Evolutionary conservation across 768 basidiomycete genomes (phyloP).

Genomic region (Dentipellis sp.): DNA sequence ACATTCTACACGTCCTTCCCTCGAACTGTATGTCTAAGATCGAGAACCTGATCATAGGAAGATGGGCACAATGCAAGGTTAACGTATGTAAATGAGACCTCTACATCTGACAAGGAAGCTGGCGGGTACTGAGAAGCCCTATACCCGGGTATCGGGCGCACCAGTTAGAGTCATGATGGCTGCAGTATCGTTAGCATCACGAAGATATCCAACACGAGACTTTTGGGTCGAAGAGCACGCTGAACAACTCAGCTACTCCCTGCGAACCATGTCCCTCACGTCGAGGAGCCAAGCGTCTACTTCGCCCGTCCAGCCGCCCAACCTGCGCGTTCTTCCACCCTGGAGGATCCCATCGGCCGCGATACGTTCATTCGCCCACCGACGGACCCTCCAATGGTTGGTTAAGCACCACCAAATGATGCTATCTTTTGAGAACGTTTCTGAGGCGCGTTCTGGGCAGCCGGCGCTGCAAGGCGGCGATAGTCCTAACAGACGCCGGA

Average conservation of each 20-base stretch:
- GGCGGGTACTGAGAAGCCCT: too few species aligned
- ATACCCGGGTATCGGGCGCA: too few species aligned
- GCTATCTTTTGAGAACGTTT: conserved; percentile 21
- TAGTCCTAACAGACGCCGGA: conserved; percentile 26
- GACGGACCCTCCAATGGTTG: not conserved
- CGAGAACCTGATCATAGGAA: too few species aligned
- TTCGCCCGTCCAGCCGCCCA: conserved; percentile 1
- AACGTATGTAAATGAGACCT: too few species aligned
- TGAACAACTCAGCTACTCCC: not conserved
- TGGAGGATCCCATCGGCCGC: conserved; percentile 16
- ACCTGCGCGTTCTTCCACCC: conserved; percentile 8
- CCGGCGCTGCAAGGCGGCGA: conserved; percentile 20
- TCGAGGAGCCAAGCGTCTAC: not conserved
- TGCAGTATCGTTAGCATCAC: too few species aligned
- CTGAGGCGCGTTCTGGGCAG: conserved; percentile 18
- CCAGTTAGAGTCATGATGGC: too few species aligned
- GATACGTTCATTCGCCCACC: conserved; percentile 5
- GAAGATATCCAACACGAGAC: too few species aligned
- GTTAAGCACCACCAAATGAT: conserved; percentile 23
- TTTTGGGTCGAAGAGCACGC: too few species aligned
- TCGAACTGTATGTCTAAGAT: too few species aligned
- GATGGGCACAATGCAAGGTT: too few species aligned
- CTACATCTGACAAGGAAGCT: too few species aligned
- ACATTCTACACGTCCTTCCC: too few species aligned
- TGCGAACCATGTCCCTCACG: not conserved